Conservation (phyloP, 1,284 basidiomycete species). For the Omphalotus olearius region DNA sequence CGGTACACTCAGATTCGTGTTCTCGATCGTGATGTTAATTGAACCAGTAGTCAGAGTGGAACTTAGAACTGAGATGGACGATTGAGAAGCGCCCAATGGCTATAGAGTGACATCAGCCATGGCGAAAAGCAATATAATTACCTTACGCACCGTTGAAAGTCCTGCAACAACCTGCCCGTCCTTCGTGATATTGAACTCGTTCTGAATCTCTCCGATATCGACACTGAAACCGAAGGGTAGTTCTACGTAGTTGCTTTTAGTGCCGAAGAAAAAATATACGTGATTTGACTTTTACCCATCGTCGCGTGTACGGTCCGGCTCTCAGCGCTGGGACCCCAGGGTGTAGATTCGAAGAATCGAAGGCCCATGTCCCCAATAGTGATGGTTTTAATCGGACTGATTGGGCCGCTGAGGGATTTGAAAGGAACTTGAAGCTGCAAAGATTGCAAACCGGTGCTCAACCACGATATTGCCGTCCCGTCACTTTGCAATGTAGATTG, state of each 20-base stretch:
- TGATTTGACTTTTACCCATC: constrained; percentile 36
- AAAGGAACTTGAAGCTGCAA: constrained; percentile 62
- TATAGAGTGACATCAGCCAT: constrained; percentile 22
- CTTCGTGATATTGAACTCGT: constrained; percentile 59
- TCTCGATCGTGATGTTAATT: constrained; percentile 61
- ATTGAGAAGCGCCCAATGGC: constrained; percentile 59
- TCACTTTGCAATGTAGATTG: constrained; percentile 53
- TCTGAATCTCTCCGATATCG: constrained; percentile 62
- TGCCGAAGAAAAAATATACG: background rate
- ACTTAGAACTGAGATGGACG: constrained; percentile 46
- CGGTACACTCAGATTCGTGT: constrained; percentile 51
- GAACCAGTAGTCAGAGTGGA: constrained; percentile 59
- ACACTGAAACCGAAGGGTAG: constrained; percentile 78
- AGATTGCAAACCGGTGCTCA: constrained; percentile 56
- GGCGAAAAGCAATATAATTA: constrained; percentile 5
- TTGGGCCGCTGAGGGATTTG: constrained; percentile 42
- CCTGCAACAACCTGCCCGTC: constrained; percentile 49
- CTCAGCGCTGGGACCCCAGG: constrained; percentile 58
- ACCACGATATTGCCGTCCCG: constrained; percentile 60
- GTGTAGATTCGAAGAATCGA: constrained; percentile 47
- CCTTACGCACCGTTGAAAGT: constrained; percentile 45
- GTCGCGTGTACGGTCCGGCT: constrained; percentile 58
- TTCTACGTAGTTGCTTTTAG: constrained; percentile 29
- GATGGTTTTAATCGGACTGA: constrained; percentile 69
- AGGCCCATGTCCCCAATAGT: constrained; percentile 62